Conservation (phyloP, 345 rosid genomes). For the Lenwebbia sp. region DNA sequence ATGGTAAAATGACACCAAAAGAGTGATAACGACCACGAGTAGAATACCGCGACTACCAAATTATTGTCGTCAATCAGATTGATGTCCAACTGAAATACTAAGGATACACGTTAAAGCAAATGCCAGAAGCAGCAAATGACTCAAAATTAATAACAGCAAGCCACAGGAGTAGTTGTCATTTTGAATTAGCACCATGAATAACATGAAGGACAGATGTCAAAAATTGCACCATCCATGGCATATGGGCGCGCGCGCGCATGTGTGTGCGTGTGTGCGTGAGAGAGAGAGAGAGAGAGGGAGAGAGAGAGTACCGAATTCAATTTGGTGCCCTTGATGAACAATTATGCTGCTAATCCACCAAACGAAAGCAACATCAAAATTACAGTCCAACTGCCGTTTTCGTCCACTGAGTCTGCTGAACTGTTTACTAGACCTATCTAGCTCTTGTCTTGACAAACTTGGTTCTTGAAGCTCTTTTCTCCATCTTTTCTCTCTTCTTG, state of each 20-base stretch:
- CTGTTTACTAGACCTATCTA: conserved; percentile 6
- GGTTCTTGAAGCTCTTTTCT: conserved; percentile 64
- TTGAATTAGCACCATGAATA: neutral
- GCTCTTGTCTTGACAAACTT: conserved; percentile 57
- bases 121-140: neutral
- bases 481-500: conserved; percentile 88
- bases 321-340: neutral
- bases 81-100: neutral
- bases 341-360: neutral
- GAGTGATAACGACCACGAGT: neutral
- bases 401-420: neutral
- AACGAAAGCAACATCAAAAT: neutral
- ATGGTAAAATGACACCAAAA: neutral
- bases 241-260: neutral
- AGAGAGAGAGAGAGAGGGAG: neutral
- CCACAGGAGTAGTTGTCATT: neutral
- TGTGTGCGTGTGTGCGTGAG: too few relatives aligned
- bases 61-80: neutral
- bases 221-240: neutral
- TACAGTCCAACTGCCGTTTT: neutral
- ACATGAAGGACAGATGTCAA: neutral
- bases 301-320: neutral
- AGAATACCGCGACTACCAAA: neutral
- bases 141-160: neutral
- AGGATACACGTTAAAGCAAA: neutral